Base-by-base conservation (phyloP, 495 filamentous ascomycete species). In the Parmelia sp. region DNA sequence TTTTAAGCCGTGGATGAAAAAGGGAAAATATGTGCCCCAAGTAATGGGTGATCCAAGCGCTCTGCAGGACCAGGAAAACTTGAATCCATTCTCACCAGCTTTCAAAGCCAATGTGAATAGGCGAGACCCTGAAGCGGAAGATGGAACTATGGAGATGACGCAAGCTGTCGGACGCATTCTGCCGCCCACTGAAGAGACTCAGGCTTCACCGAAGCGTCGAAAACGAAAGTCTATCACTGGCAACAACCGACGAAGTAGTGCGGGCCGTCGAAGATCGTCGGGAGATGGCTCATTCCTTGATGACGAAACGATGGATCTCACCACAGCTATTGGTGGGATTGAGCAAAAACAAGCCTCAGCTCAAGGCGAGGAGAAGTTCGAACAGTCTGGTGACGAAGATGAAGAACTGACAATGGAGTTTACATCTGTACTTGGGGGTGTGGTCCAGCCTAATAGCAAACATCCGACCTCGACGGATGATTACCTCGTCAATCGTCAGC, bases 351-450 rank as follows among this genome's bases (percentile, higher is more conserved):
- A 73, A 62, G 31, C 71, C 68, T 37, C 71, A 65, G 55, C 72
- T 36, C 69, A 75, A 19, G 5, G 21, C 19, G 42, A 56, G n/a
- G 61, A 64, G 14, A n/a, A 45, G 17, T 31, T 17, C 37, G 49
- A 27, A 60, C 47, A 61, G 4, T 64, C 65, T 37, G 71, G 57
- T 11, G 77, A 88, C 59, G 87, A 90, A 47, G 79, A 84, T 49
- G 85, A 87, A 71, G 88, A 88, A 58, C 83, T 93, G 79, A 88
- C 88, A 3, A 92, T 92, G 89, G 90, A 92, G 64, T 82, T 93
- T 59, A 95, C 90, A 0, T 83, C 85, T 44, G 87, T 85, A 0
- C 75, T 92, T 62, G 90, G 89, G 11, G 85, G 84, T 58, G 78
- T 92, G 36, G 68, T 89, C 39, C 70, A 74, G n/a, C 31, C 71